Evolutionary conservation across 2,329 filamentous ascomycete genomes (phyloP).

Genomic region (Diaporthe velutina): DNA sequence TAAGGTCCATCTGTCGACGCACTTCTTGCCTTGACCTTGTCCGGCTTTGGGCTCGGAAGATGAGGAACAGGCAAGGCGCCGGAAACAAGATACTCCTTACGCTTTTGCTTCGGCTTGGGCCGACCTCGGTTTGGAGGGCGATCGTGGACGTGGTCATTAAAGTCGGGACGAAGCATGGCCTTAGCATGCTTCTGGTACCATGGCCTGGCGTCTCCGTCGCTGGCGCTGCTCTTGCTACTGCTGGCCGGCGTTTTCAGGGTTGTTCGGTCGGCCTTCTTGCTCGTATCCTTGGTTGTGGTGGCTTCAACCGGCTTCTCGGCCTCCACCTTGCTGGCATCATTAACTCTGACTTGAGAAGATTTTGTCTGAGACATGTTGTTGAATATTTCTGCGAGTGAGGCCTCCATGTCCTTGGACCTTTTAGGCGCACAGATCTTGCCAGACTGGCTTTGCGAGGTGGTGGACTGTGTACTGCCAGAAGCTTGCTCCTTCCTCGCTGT

Average conservation of each 20-base stretch:
- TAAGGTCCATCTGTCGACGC: slow-evolving; percentile 10
- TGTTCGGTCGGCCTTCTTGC: neutral
- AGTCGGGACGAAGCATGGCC: slow-evolving; percentile 32
- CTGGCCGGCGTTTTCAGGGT: neutral
- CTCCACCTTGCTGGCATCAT: slow-evolving; percentile 6
- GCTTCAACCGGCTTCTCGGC: neutral
- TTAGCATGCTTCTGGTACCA: slow-evolving; percentile 36
- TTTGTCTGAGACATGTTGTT: slow-evolving; percentile 34
- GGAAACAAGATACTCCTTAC: slow-evolving; percentile 1
- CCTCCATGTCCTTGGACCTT: slow-evolving; percentile 8
- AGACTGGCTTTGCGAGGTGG: slow-evolving; percentile 3
- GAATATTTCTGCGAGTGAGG: slow-evolving; percentile 1
- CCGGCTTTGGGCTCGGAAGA: neutral
- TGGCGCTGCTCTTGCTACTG: neutral
- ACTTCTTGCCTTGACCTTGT: neutral
- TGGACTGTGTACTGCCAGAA: neutral
- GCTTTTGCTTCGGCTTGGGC: neutral
- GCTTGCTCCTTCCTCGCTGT: slow-evolving; percentile 32
- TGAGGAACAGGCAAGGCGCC: slow-evolving; percentile 29
- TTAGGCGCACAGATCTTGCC: neutral
- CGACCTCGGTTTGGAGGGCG: neutral
- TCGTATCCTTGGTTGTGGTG: neutral
- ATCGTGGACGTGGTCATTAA: slow-evolving; percentile 34
- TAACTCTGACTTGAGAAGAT: neutral
- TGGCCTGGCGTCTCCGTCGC: slow-evolving; percentile 4